Evolutionary conservation across 768 basidiomycete species (phyloP), one percentile per base, ranked within the genome.

Genomic region (Tephrocybe sp.): DNA sequence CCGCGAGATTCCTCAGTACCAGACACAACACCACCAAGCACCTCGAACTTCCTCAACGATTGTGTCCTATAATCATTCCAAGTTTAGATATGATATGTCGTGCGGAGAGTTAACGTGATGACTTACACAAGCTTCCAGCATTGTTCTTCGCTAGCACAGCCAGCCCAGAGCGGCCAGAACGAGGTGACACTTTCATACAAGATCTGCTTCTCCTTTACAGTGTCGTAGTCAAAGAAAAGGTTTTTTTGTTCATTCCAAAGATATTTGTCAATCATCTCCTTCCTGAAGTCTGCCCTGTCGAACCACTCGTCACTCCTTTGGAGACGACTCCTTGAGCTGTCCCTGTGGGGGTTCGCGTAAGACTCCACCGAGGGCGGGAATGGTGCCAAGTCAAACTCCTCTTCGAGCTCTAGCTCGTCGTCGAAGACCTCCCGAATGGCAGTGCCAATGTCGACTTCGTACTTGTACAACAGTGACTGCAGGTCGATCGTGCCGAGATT

Each of bases 401-500:
- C 92, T 44, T 94, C 92, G 46, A 99, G 69, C 44, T 95, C 89
- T 44, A 99, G 74, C 66, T 90, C 83, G 64, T 95, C 94, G 60
- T 89, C 90, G 60, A 98, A 98, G 52, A 97, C 86, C 65, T 97
- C 93, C 49, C 87, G 83, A 63, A 99, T 98, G 21, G 94, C 93
- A 9, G 92, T 95, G n/a, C 92, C 97, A 53, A 99, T 98, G 64
- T 99, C 96, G 52, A 93, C 81, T 68, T 99, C 96, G 60, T 98
- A 98, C 77, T 99, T 99, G 83, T 96, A 99, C 38, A 99, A 74
- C 63, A 99, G 75, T 40, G 94, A 83, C 72, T 98, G 95, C 56
- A 99, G 73, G 66, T 99, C 96, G 64, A 98, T 89, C 7, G 96
- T 99, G 5, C 87, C 96, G 34, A 99, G 83, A 71, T 98, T 96